Base-by-base conservation (phyloP, 345 rosid genomes). In the Eucalyptus curtisii region DNA sequence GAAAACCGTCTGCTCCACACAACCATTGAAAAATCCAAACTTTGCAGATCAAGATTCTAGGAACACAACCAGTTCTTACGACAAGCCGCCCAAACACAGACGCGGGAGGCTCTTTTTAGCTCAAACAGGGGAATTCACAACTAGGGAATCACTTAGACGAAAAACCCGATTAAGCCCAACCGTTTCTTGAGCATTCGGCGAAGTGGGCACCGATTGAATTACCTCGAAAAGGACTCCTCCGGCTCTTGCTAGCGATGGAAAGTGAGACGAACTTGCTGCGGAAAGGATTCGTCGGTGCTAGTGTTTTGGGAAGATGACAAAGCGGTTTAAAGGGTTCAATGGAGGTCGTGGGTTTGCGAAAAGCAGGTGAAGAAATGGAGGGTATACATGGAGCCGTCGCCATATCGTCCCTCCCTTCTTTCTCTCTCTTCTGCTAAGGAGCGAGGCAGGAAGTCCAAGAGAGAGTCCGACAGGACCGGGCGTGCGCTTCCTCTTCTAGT, bases 171-270 rank as follows among this genome's bases (percentile, higher is more conserved):
- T 24, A 48, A 71, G 59, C 89, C 85, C 89, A 85, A 7, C 25
- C 90, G 61, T 87, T 88, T 42, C 13, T 37, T 12, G 20, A 85
- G 59, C 15, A 12, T 86, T 7, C 30, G 30, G 80, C 45, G n/a
- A 85, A 88, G 85, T 42, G 37, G 79, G 45, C 40, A 30, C 27
- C 13, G 49, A 91, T 89, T 87, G 52, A 90, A 57, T 82, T 82
- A 96, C 98, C 99, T 92, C 91, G 93, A 80, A 95, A 90, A 33
- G 93, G 86, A 89, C 44, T 92, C 82, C 90, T 88, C 66, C 52
- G 87, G 88, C 93, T 93, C 86, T 86, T 92, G 3, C 66, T 93
- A 13, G 89, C 91, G 91, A 92, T 50, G 81, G 96, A 90, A 53
- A 91, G 82, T 8, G 95, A 88, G 53, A 90, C 55, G 86, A 88